A percentile compares a stretch with the other conserved stretches of the same genome.
These are phyloP conservation scores for Tetracentron sinense DNA, from an alignment of 164 flowering plant species.

Conservation along the genomic window DNA sequence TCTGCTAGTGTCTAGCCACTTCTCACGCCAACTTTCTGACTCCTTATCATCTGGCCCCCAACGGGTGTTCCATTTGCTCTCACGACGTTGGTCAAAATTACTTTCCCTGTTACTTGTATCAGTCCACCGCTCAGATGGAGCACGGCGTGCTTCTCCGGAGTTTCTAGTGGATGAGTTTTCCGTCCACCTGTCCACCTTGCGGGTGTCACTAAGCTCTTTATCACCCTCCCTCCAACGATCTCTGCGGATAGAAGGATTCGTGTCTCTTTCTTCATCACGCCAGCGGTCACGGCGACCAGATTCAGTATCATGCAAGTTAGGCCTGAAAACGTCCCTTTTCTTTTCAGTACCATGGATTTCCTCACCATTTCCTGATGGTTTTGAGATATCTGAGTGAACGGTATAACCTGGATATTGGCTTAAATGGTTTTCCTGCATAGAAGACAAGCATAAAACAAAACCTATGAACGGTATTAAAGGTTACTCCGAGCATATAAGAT, in stretches of 20 bases:
- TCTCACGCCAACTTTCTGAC: slow-evolving; percentile 53
- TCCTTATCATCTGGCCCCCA: slow-evolving; percentile 95
- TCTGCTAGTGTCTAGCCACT: slow-evolving; percentile 53
- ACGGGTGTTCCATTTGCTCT: slow-evolving; percentile 91
- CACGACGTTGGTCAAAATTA: slow-evolving; percentile 73
- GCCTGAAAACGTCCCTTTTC: slow-evolving; percentile 78
- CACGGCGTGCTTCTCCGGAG: slow-evolving; percentile 68
- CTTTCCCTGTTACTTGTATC: slow-evolving; percentile 62
- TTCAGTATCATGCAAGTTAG: slow-evolving; percentile 64
- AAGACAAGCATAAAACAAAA: slow-evolving; percentile 1
- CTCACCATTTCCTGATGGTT: slow-evolving; percentile 48
- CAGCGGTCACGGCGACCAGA: slow-evolving; percentile 74
- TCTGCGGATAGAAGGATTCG: slow-evolving; percentile 54
- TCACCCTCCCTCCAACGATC: slow-evolving; percentile 89
- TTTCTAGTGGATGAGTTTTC: slow-evolving; percentile 49
- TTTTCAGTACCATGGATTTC: slow-evolving; percentile 49
- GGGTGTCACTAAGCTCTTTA: slow-evolving; percentile 56
- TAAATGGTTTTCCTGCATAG: slow-evolving; percentile 55
- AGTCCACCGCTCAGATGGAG: slow-evolving; percentile 61
- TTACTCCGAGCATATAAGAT: not conserved
- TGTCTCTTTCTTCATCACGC: slow-evolving; percentile 99
- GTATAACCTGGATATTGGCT: slow-evolving; percentile 34
- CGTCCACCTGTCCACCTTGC: slow-evolving; percentile 62
- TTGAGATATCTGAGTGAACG: slow-evolving; percentile 35
- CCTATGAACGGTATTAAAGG: not conserved